Percentiles rank a stretch among this genome's conserved stretches.
These are phyloP conservation scores for Gossypium davidsonii DNA, from an alignment of 441 rosid species.

Conservation along the genomic window DNA sequence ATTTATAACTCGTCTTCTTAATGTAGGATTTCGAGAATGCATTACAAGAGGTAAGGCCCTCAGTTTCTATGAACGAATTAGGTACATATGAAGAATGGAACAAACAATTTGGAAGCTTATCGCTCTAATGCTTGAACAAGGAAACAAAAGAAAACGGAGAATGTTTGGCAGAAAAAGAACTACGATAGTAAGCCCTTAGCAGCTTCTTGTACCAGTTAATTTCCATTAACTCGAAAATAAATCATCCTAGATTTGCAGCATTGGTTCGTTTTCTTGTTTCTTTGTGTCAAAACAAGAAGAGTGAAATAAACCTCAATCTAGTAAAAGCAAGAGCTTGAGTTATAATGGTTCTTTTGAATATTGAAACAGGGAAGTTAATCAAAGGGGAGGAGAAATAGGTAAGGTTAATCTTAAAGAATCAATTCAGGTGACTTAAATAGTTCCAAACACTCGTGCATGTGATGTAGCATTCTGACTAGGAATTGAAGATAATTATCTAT, in stretches of 20 bases:
- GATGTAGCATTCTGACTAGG: slow-evolving; percentile 17
- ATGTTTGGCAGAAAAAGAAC: neutral
- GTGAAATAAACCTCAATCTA: neutral
- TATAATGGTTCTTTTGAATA: neutral
- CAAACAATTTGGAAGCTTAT: slow-evolving; percentile 82
- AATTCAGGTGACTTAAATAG: slow-evolving; percentile 11
- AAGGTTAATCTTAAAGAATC: neutral
- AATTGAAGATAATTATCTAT: neutral
- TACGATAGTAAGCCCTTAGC: neutral
- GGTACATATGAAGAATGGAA: slow-evolving; percentile 79
- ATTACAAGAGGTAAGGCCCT: slow-evolving; percentile 83
- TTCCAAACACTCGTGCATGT: slow-evolving; percentile 23
- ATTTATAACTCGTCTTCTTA: neutral
- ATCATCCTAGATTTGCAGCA: neutral
- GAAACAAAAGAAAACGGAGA: neutral
- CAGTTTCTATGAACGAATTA: slow-evolving; percentile 74
- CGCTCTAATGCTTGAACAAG: slow-evolving; percentile 31
- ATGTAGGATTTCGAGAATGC: slow-evolving; percentile 69
- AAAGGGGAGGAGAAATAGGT: neutral
- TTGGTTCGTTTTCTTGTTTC: neutral
- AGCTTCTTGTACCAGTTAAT: neutral
- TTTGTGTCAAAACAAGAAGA: neutral
- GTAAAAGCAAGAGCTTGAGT: neutral
- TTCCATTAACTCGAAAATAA: neutral
- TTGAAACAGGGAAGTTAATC: neutral